Evolutionary conservation across 345 rosid species (phyloP).

Genomic region (Gossypium ekmanianum): DNA sequence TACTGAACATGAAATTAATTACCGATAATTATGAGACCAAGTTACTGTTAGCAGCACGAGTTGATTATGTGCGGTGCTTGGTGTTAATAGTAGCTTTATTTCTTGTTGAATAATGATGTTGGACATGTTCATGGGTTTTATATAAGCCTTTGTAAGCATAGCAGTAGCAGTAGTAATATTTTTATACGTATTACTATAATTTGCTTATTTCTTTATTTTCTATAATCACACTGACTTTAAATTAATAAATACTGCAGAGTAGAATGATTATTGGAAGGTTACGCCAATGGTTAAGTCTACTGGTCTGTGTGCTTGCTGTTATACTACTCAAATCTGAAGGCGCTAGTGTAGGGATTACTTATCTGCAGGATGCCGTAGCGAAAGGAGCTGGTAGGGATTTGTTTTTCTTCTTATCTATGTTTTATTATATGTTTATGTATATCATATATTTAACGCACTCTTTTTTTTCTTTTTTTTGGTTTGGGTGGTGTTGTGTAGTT

Average conservation of each 20-base stretch:
- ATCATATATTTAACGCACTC: neutral
- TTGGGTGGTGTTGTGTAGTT: conserved; percentile 40
- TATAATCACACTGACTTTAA: neutral
- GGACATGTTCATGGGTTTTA: neutral
- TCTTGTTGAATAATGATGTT: neutral
- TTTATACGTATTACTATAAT: neutral
- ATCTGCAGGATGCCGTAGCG: conserved; percentile 42
- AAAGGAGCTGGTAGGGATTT: conserved; percentile 60
- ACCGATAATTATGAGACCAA: neutral
- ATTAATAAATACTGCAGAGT: neutral
- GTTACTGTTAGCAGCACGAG: neutral
- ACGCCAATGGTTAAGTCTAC: conserved; percentile 30
- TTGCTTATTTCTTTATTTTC: neutral
- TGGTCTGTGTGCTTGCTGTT: conserved; percentile 28
- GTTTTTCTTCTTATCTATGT: neutral
- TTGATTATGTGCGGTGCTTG: neutral
- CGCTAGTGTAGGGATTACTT: conserved; percentile 39
- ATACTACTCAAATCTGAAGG: conserved; percentile 39
- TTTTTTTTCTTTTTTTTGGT: neutral
- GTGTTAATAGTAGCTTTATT: neutral
- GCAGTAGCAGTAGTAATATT: neutral
- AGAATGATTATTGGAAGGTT: conserved; percentile 40
- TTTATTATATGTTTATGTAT: neutral
- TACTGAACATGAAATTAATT: neutral
- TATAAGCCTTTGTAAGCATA: neutral